phyloP scores from a whole-genome alignment of 768 basidiomycete species.

The Lepiota subincarnata region DNA sequence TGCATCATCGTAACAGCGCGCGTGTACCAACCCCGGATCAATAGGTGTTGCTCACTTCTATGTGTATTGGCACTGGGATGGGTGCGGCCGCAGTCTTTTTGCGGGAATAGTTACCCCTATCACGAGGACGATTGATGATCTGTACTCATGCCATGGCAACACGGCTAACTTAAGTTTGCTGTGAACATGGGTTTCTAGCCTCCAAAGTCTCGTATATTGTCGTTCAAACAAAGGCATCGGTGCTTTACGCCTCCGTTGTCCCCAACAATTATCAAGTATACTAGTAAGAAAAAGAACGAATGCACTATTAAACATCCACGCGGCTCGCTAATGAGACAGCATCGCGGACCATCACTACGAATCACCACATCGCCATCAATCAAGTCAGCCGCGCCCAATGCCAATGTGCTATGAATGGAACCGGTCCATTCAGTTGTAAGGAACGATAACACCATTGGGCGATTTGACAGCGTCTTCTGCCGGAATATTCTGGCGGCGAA shows the following conservation, averaged over 20 bases:
- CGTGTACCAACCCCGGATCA: neutral
- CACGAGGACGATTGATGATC: too few relatives aligned
- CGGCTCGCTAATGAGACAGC: neutral
- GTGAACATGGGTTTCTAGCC: neutral
- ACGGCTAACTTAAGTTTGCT: too few relatives aligned
- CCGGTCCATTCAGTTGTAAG: constrained; percentile 15
- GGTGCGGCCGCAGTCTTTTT: constrained; percentile 81
- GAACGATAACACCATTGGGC: constrained; percentile 23
- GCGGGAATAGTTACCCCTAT: constrained; percentile 34
- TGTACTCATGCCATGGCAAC: too few relatives aligned
- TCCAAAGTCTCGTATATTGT: constrained; percentile 7
- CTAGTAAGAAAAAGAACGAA: constrained; percentile 2
- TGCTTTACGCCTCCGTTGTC: constrained; percentile 2
- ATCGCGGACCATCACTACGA: neutral
- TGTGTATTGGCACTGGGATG: constrained; percentile 92
- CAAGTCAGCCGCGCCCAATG: neutral
- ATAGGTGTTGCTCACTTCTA: constrained; percentile 78
- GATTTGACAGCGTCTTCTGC: constrained; percentile 23
- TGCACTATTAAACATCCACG: constrained; percentile 1
- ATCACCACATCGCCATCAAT: neutral
- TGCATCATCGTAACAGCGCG: neutral
- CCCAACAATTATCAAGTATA: constrained; percentile 6
- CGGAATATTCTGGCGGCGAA: constrained; percentile 25
- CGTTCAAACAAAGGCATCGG: constrained; percentile 7
- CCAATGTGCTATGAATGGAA: neutral